A percentile compares a stretch with the other conserved stretches of the same genome.
Conservation (phyloP, 805 yeast species). For the Candida insectorum region DNA sequence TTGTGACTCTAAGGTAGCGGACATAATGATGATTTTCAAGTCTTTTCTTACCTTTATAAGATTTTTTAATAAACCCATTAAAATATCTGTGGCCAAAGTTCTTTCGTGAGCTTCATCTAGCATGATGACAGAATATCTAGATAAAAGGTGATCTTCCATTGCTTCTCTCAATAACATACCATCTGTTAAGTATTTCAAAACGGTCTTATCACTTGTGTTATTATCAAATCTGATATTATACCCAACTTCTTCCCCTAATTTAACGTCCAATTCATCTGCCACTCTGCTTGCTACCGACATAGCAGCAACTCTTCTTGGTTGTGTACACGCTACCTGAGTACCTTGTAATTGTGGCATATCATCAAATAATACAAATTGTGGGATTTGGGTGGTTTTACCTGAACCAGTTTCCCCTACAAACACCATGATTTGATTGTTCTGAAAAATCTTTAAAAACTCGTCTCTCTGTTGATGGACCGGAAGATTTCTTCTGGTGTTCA, state of each 20-base stretch:
- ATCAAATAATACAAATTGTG: constrained; percentile 90
- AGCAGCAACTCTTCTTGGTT: constrained; percentile 97
- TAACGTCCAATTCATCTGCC: constrained; percentile 95
- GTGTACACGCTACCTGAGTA: constrained; percentile 91
- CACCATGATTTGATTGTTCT: constrained; percentile 88
- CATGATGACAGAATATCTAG: constrained; percentile 82
- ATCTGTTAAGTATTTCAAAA: constrained; percentile 95
- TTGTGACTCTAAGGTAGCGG: constrained; percentile 96
- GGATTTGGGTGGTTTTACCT: constrained; percentile 97
- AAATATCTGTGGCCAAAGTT: constrained; percentile 91
- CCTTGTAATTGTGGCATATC: constrained; percentile 87
- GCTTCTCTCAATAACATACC: constrained; percentile 98
- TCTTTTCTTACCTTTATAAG: constrained; percentile 79
- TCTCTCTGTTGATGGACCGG: constrained; percentile 94
- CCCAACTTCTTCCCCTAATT: constrained; percentile 92
- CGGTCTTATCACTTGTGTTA: constrained; percentile 73
- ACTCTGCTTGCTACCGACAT: constrained; percentile 98
- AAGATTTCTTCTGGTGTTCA: constrained; percentile 74
- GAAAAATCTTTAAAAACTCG: constrained; percentile 82
- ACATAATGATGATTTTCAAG: constrained; percentile 89
- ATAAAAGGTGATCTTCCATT: constrained; percentile 87
- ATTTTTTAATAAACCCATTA: constrained; percentile 91
- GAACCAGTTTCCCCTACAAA: constrained; percentile 99
- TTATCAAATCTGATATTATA: constrained; percentile 93
- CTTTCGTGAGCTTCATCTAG: constrained; percentile 98